phyloP scores from a whole-genome alignment of 352 stramenopile genomes.

The Globisporangium iwayamae region DNA sequence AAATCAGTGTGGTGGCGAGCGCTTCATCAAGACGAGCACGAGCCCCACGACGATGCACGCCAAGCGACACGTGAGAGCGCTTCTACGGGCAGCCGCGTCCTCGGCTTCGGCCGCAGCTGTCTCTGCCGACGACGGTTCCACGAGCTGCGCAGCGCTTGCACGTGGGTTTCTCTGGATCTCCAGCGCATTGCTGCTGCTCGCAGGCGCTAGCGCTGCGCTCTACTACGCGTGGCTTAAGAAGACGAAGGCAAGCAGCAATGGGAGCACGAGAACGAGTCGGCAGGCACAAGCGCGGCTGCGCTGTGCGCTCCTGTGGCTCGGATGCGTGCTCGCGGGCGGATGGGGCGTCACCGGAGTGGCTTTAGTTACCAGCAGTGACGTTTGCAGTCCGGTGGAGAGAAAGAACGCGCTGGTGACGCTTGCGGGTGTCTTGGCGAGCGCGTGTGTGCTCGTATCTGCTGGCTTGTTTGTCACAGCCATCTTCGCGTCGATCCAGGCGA shows the following conservation, averaged over 20 bases:
- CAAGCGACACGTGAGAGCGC: neutral
- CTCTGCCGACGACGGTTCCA: neutral
- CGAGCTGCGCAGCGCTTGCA: neutral
- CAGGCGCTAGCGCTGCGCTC: neutral
- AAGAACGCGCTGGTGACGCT: constrained; percentile 7
- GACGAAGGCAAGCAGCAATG: neutral
- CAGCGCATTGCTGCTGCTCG: constrained; percentile 1
- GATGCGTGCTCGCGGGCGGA: neutral
- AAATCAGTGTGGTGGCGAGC: neutral
- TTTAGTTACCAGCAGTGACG: neutral
- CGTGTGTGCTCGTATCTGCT: neutral
- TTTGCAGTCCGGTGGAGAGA: neutral
- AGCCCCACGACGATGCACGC: neutral
- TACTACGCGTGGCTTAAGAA: neutral
- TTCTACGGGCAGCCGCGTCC: neutral
- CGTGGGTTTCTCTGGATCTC: constrained; percentile 8
- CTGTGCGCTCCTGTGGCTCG: neutral
- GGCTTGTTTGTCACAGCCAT: neutral
- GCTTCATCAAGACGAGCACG: neutral
- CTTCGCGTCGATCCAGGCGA: neutral
- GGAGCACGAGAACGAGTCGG: neutral
- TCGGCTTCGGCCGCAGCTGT: neutral
- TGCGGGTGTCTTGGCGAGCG: neutral
- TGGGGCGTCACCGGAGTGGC: constrained; percentile 4
- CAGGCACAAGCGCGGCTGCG: neutral